Percentiles rank a stretch among this genome's conserved stretches.
Conservation (phyloP, 768 basidiomycete genomes). For the Scleroderma bovista region DNA sequence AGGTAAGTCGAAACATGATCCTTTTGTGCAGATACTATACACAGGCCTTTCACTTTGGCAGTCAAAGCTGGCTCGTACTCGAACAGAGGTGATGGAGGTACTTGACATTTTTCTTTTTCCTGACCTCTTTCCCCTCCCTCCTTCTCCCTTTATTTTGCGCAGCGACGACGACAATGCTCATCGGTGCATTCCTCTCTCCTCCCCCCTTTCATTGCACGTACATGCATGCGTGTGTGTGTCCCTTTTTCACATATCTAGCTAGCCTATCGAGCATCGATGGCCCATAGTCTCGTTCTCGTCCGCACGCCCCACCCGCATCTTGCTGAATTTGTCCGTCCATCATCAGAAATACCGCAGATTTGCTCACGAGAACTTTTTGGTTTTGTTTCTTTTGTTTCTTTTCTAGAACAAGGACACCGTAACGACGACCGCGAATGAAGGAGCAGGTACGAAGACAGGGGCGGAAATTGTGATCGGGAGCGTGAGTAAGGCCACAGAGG, state of each 20-base stretch:
- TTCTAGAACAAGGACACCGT: constrained; percentile 57
- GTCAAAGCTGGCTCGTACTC: constrained; percentile 25
- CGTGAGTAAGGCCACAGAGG: background rate
- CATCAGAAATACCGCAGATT: constrained; percentile 35
- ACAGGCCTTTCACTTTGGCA: constrained; percentile 28
- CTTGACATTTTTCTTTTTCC: constrained; percentile 32
- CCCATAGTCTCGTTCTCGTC: background rate
- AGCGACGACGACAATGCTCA: background rate
- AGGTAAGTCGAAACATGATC: constrained; percentile 55
- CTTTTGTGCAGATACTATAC: too few species aligned
- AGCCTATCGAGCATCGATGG: constrained; percentile 31
- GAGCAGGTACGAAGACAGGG: constrained; percentile 51
- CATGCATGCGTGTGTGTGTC: constrained; percentile 42
- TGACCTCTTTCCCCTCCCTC: constrained; percentile 26
- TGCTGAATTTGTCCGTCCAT: constrained; percentile 20
- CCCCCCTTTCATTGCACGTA: constrained; percentile 32
- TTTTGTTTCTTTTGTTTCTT: constrained; percentile 40
- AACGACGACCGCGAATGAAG: constrained; percentile 62
- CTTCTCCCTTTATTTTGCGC: constrained; percentile 30
- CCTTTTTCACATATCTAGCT: constrained; percentile 51
- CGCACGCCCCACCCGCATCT: constrained; percentile 14
- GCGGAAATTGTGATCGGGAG: constrained; percentile 14
- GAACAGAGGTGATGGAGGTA: constrained; percentile 28
- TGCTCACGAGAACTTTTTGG: constrained; percentile 50
- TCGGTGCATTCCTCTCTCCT: constrained; percentile 1